Evolutionary conservation across 164 flowering plant species (phyloP), one percentile per base, ranked within the genome.

Genomic region (Chimonanthus praecox): DNA sequence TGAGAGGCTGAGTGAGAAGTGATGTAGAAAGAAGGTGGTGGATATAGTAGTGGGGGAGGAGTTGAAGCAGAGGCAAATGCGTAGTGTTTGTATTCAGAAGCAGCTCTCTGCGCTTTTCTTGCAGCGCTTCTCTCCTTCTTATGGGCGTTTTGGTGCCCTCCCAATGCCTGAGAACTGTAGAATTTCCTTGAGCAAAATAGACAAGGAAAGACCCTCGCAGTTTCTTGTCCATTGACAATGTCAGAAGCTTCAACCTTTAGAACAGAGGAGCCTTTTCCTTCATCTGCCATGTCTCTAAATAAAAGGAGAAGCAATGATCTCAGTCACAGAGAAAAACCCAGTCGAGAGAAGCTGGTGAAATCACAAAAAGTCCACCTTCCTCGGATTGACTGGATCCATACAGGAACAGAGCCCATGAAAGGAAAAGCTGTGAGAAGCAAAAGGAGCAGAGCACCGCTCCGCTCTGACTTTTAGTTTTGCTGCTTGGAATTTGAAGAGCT

Each of bases 81-180:
- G 69, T 33, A 72, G 7, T 75, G 69, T 49, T 82, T 75, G 48
- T 80, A 80, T 46, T 84, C 85, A 7, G 88, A 79, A 3, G 58
- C 61, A 13, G 74, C 86, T 47, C 92, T 83, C 71, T 89, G 91
- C 48, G 87, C 91, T 73, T 87, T 94, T 62, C 92, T 85, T 8
- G 94, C 91, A 0, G 92, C 92, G 0, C 76, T 83, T 74, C 98
- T 87, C 63, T 93, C 98, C 74, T 90, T 93, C 82, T 90, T 91
- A 84, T 94, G 98, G 3, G 98, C 98, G 71, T 94, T 94, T 71
- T 94, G 98, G 71, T 94, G 98, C 11, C 98, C 98, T 20, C 98
- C 98, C 58, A 94, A 77, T 2, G 98, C 98, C 81, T 94, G 98
- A 49, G 98, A 94, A 61, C 97, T 94, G 84, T 88, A 85, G 51